Evolutionary conservation across 768 basidiomycete species (phyloP), one percentile per base, ranked within the genome.

Genomic region (Heimioporus sp.): DNA sequence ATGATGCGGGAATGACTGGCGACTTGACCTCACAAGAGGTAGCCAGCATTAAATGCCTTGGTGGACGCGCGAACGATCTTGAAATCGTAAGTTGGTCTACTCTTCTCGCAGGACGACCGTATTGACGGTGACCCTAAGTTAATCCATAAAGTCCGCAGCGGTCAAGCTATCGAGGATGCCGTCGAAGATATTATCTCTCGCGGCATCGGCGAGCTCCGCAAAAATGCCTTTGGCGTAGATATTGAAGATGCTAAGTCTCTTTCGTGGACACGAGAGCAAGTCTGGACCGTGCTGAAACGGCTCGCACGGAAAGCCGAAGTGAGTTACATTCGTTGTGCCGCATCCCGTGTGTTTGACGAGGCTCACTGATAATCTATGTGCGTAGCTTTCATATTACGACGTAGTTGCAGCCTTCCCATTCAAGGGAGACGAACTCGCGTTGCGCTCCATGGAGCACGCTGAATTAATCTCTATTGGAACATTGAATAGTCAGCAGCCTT

Each of bases 141-240:
- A 32, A 83, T 95, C 11, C 86, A 92, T 71, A 95, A 94, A 71
- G 83, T 94, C 35, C 78, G 84, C 19, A 85, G 77, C 44, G 90
- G 92, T 2, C 80, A 82, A 70, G 72, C 65, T 15, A 79, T 95
- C 4, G 76, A 83, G 48, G 89, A 88, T 36, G 92, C 92, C 1
- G 89, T 97, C 6, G 90, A 95, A 62, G 95, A 98, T 62, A 92
- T 98, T 60, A 82, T 97, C 53, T 70, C 72, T 19, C 80, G 90
- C 15, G 86, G 86, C 32, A 82, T 93, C 10, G 78, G 83, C 32
- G 94, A 97, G 66, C 72, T 98, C 45, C 76, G 90, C 43, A 98
- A 98, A 77, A 87, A 81, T 43, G 90, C 90, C 0, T 99, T 98
- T 64, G 96, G 94, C 0, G 94, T 97, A 57, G 95, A 97, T 63